A percentile compares a stretch with the other conserved stretches of the same genome.
phyloP scores from a whole-genome alignment of 768 basidiomycete genomes.

The Myochromella boudieri region DNA sequence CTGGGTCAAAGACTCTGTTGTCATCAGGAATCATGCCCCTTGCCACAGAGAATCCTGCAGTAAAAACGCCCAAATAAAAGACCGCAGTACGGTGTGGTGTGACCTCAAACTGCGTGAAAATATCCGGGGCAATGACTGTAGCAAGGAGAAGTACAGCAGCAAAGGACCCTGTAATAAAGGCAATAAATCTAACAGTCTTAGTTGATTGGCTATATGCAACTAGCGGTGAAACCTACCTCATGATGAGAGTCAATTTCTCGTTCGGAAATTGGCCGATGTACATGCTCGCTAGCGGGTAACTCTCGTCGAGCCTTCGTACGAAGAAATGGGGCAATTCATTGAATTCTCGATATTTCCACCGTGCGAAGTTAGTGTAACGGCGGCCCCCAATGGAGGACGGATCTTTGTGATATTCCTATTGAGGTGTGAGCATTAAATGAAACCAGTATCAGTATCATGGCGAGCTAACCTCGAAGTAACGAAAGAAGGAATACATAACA shows the following conservation, averaged over 20 bases:
- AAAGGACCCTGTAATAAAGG: constrained; percentile 95
- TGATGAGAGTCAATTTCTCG: constrained; percentile 84
- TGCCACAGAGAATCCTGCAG: constrained; percentile 83
- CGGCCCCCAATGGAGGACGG: constrained; percentile 93
- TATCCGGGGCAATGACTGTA: constrained; percentile 90
- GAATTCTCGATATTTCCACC: constrained; percentile 99
- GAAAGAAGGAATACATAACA: constrained; percentile 98
- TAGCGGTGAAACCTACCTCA: constrained; percentile 60
- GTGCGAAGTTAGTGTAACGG: constrained; percentile 90
- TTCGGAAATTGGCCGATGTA: constrained; percentile 99
- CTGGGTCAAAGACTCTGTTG: constrained; percentile 91
- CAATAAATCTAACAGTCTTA: constrained; percentile 68
- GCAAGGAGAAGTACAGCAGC: constrained; percentile 92
- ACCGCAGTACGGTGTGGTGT: constrained; percentile 89
- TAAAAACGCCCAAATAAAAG: constrained; percentile 91
- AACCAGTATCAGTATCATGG: not conserved
- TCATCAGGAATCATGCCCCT: constrained; percentile 96
- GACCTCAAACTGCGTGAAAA: constrained; percentile 93
- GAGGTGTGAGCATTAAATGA: constrained; percentile 9
- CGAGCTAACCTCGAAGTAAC: constrained; percentile 89
- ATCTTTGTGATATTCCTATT: constrained; percentile 97
- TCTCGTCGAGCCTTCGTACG: constrained; percentile 79
- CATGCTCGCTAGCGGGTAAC: constrained; percentile 87
- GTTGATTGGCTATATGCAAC: not conserved
- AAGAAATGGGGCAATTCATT: constrained; percentile 97